Evolutionary conservation across 108 stramenopile species (phyloP).

Genomic region (Skeletonema grethae): DNA sequence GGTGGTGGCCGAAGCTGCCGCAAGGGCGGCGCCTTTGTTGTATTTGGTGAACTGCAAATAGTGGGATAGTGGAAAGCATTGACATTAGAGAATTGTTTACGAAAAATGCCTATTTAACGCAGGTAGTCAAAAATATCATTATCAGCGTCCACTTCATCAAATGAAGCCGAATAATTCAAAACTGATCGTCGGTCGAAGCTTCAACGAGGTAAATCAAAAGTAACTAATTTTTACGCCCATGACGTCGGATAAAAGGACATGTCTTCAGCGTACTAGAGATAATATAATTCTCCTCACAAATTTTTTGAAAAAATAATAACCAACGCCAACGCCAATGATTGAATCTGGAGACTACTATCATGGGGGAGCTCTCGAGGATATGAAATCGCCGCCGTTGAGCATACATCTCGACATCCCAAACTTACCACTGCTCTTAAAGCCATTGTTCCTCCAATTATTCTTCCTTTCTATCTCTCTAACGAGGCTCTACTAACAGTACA

Average conservation of each 20-base stretch:
- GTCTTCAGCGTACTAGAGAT: neutral
- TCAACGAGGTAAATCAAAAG: no score
- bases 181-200: neutral
- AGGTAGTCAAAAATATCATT: neutral
- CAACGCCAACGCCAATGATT: neutral
- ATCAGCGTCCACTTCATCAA: neutral
- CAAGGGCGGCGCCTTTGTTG: constrained; percentile 42
- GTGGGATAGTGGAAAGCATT: neutral
- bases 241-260: neutral
- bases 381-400: neutral
- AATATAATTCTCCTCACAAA: neutral
- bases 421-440: constrained; percentile 1
- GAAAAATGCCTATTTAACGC: neutral
- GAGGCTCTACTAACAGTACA: neutral
- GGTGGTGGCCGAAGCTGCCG: constrained; percentile 31
- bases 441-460: neutral
- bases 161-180: neutral
- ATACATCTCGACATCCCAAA: neutral
- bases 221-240: neutral
- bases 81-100: neutral
- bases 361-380: neutral
- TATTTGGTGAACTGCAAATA: constrained; percentile 33
- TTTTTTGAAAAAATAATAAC: neutral
- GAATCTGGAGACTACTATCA: neutral
- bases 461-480: neutral